Evolutionary conservation across 352 stramenopile species (phyloP), one percentile per base, ranked within the genome.

Genomic region (Pythium pyrilobum): DNA sequence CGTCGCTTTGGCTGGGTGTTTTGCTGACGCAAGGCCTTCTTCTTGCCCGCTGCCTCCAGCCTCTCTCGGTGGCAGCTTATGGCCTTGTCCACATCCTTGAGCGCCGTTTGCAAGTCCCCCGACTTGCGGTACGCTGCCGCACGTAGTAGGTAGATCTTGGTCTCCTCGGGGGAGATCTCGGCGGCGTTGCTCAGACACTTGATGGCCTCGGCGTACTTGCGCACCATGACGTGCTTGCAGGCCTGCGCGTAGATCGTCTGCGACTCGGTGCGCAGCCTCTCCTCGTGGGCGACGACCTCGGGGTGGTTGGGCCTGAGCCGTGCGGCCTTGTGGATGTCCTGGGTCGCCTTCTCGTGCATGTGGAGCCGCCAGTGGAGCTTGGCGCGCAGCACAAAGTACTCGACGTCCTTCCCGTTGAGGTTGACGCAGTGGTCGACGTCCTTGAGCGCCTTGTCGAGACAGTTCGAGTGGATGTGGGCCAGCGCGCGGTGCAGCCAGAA

Each of bases 341-440:
- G 74, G 4, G 58, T 84, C 16, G 79, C 81, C 49, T 83, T 82
- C 34, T 91, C 79, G 40, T 88, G 79, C 67, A 88, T 72, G 45
- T 89, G 76, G 21, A 92, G 69, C 29, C 69, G 69, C 82, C 82
- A 89, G 47, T 89, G 80, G 12, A 95, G 64, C 58, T 91, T 91
- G 20, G 81, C 80, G 1, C 84, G 76, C 47, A 95, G 59, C 20
- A 92, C 76, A 63, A 89, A 87, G 50, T 89, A 90, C 67, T 92
- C 82, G 62, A 86, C 81, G 37, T 95, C 81, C 6, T 64, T 57
- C 12, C 59, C 68, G 38, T 94, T 87, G 29, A 94, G 63, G 32
- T 77, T 87, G 21, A 91, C 81, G 34, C 81, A 90, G 64, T 92
- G 81, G 55, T 90, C 80, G 10, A 88, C 67, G 52, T 92, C 81